phyloP scores from a whole-genome alignment of 208 protist genomes.

The Leishmania aethiopica region DNA sequence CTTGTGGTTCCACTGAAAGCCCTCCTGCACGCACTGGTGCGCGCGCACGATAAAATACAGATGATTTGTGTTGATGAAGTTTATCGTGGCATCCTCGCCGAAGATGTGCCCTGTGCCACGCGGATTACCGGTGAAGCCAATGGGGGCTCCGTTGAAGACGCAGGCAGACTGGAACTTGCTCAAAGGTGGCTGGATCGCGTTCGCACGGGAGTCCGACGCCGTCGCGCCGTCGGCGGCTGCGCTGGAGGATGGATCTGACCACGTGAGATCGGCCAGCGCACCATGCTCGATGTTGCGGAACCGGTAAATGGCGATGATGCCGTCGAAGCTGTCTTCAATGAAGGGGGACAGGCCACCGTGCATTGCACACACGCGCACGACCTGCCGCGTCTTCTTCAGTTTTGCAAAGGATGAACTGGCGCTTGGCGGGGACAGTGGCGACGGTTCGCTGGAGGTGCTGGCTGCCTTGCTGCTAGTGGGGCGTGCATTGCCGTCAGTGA shows the following conservation, averaged over 20 bases:
- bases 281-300: conserved; percentile 94
- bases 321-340: conserved; percentile 95
- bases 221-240: not conserved
- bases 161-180: conserved; percentile 32
- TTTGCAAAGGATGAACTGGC: conserved; percentile 4
- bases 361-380: conserved; percentile 95
- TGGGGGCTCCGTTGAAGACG: conserved; percentile 47
- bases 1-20: conserved; percentile 99
- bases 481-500: not conserved
- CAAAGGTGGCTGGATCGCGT: conserved; percentile 29
- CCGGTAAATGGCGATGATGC: conserved; percentile 95
- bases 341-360: conserved; percentile 98
- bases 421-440: not conserved
- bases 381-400: conserved; percentile 22
- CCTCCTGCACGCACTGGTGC: conserved; percentile 98
- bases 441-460: not conserved
- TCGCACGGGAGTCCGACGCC: not conserved
- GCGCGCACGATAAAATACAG: conserved; percentile 98
- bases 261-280: conserved; percentile 99
- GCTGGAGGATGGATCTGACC: conserved; percentile 96
- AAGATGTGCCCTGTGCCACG: conserved; percentile 99
- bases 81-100: conserved; percentile 96
- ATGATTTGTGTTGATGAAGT: conserved; percentile 97
- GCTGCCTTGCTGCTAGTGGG: not conserved
- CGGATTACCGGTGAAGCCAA: conserved; percentile 97